Conservation (phyloP, 1,284 basidiomycete genomes). For the Spongiforma sp. region DNA sequence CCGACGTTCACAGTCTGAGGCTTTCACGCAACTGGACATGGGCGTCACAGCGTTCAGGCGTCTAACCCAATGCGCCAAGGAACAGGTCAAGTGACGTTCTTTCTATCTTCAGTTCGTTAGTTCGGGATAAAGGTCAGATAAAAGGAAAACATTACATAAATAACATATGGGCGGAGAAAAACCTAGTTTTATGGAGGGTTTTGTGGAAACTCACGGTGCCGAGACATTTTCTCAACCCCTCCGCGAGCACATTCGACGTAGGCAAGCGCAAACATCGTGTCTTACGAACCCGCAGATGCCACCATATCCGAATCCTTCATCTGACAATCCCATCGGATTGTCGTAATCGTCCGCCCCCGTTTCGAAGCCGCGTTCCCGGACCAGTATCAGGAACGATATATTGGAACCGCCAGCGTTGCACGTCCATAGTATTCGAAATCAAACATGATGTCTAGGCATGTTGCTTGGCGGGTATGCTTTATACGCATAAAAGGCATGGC, state of each 20-base stretch:
- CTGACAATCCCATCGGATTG: conserved; percentile 35
- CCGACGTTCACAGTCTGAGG: no score
- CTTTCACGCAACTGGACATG: no score
- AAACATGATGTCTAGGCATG: conserved; percentile 40
- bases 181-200: no score
- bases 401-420: conserved; percentile 35
- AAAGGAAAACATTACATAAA: no score
- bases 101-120: no score
- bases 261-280: conserved; percentile 40
- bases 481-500: conserved; percentile 38
- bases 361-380: conserved; percentile 36
- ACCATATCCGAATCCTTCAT: conserved; percentile 33
- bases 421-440: conserved; percentile 32
- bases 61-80: no score
- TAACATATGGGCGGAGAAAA: no score
- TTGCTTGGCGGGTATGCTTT: conserved; percentile 39
- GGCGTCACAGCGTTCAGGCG: no score
- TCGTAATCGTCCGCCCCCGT: conserved; percentile 37
- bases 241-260: conserved; percentile 36
- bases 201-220: conserved; percentile 25
- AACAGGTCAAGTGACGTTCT: no score
- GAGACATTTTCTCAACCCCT: conserved; percentile 33
- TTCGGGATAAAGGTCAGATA: no score
- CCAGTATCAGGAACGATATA: conserved; percentile 38
- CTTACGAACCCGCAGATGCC: conserved; percentile 30